These are phyloP conservation scores for Calonectria honghensis DNA, from an alignment of 2,329 filamentous ascomycete genomes.

Conservation along the genomic window DNA sequence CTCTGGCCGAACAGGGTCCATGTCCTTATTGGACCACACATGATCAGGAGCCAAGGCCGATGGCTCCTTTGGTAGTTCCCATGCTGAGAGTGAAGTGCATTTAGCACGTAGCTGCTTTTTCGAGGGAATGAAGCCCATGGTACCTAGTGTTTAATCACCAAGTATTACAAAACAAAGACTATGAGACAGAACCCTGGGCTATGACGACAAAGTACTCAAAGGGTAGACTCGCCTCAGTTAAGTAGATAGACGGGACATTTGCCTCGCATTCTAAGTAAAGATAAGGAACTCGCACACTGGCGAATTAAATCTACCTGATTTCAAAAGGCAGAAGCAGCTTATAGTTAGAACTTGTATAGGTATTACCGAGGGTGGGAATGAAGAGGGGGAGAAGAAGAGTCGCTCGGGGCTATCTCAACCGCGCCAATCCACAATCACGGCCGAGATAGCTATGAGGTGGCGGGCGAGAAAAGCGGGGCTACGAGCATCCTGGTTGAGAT, in stretches of 20 bases:
- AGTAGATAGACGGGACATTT: neutral
- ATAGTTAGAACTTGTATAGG: neutral
- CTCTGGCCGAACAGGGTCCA: neutral
- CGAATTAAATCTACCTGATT: neutral
- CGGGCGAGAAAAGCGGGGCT: neutral
- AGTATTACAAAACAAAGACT: neutral
- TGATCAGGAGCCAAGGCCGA: neutral
- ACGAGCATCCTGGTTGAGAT: neutral
- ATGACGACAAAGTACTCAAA: neutral
- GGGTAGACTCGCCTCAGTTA: neutral
- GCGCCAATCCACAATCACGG: neutral
- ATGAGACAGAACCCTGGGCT: neutral
- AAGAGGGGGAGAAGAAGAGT: neutral
- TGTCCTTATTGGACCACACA: conserved; percentile 9
- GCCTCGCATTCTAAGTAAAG: neutral
- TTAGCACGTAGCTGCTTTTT: neutral
- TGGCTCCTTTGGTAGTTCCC: neutral
- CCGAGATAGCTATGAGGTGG: neutral
- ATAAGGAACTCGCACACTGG: neutral
- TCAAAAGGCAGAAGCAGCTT: neutral
- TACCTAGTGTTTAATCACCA: neutral
- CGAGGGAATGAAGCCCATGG: neutral
- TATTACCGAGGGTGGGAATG: neutral
- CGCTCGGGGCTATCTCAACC: neutral
- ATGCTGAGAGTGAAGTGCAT: conserved; percentile 1